Evolutionary conservation across 2,329 filamentous ascomycete species (phyloP).

Genomic region (Colletotrichum endophyticum): DNA sequence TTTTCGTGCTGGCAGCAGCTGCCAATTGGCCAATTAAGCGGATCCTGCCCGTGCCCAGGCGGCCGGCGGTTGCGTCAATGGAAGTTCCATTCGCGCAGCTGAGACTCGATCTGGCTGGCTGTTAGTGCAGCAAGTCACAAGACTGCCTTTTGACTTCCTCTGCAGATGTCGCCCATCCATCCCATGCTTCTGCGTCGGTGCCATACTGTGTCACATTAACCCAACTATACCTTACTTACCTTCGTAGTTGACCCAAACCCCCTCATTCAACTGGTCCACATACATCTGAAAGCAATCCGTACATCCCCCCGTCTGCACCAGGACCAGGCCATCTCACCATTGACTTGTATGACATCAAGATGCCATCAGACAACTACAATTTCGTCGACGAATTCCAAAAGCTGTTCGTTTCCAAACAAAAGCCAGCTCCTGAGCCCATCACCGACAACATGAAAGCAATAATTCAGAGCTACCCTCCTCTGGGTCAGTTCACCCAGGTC

Average conservation of each 20-base stretch:
- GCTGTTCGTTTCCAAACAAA: constrained; percentile 42
- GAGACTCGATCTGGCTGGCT: constrained; percentile 4
- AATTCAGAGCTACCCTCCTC: constrained; percentile 66
- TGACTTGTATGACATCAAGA: constrained; percentile 10
- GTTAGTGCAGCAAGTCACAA: constrained; percentile 20
- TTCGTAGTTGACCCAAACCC: background rate
- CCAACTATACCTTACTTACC: background rate
- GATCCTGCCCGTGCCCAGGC: constrained; percentile 10
- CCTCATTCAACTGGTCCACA: background rate
- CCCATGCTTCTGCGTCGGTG: background rate
- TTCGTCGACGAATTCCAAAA: constrained; percentile 41
- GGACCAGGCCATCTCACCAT: background rate
- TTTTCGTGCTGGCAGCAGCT: background rate
- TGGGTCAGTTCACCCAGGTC: constrained; percentile 76
- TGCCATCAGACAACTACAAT: constrained; percentile 28
- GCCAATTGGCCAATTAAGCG: constrained; percentile 23
- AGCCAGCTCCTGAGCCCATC: constrained; percentile 29
- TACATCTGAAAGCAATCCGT: background rate
- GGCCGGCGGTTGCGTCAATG: constrained; percentile 6
- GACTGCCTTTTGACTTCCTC: constrained; percentile 16
- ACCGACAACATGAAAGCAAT: constrained; percentile 38
- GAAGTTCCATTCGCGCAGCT: constrained; percentile 7
- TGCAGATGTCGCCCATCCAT: constrained; percentile 1
- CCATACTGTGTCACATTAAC: background rate
- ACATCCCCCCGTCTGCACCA: background rate